Base-by-base conservation (phyloP, 1,284 basidiomycete species). In the Bondarzewia mesenterica region DNA sequence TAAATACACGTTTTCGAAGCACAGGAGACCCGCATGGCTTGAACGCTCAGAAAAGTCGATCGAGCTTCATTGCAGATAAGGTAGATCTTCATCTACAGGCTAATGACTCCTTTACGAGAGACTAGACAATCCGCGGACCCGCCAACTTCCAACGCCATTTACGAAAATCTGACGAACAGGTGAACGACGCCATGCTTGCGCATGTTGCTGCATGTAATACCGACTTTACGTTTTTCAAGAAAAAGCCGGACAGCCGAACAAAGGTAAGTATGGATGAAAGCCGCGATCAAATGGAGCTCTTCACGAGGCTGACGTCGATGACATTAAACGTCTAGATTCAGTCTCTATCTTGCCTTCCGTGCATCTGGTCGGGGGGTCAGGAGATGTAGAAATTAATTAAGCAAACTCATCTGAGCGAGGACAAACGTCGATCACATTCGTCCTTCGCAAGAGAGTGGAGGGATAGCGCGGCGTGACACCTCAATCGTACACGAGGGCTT, bases 1-100 rank as follows among this genome's bases (percentile, higher is more conserved):
- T n/a, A 12, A 8, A 8, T 32, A 43, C 42, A 43, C 42, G 42
- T 43, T 25, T 43, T 43, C 42, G 42, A 43, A 43, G 42, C 42
- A n/a, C 25, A 29, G n/a, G 23, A 14, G 39, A 26, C 42, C 26
- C 25, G 16, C n/a, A n/a, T n/a, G n/a, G n/a, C n/a, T n/a, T n/a
- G n/a, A n/a, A n/a, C n/a, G n/a, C n/a, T n/a, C 26, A 26, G n/a
- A 40, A 14, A 40, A 40, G 20, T 18, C 14, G 20, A 40, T 18
- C 39, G 18, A 21, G 18, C 22, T 7, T n/a, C 18, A 23, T 8
- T 23, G 22, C 39, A 23, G 18, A 41, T 23, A 23, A 41, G 39
- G 22, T 5, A 20, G 8, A 12, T 21, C 22, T 15, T 41, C 15
- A 6, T 23, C 18, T 7, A n/a, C 20, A 41, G 39, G 6, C 18